Base-by-base conservation (phyloP, 2,329 filamentous ascomycete species). In the Diplodia intermedia region DNA sequence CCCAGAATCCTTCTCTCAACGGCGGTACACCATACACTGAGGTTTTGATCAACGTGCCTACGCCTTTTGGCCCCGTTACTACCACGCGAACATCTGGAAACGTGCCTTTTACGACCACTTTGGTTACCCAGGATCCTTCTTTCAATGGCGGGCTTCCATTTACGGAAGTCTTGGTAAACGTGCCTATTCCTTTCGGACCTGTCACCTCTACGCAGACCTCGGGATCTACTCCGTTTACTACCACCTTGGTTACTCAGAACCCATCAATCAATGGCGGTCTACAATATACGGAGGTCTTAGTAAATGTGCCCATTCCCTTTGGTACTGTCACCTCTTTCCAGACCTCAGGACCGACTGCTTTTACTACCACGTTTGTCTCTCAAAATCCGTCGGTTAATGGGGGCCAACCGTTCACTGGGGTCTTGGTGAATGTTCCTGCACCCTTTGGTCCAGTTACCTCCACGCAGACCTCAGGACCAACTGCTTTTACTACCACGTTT, bases 21-120 rank as follows among this genome's bases (percentile, higher is more conserved):
- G 29, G 20, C 26, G 52, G 52, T 2, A 26, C 18, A 9, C 52
- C 52, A 6, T 33, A 15, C 12, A 31, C 23, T 5, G 52, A 33
- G 52, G 52, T 54, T 54, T 11, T 54, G 52, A 15, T 54, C 15
- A 55, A 55, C 14, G 54, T 57, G 2, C 54, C 54, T 26, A 38
- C 54, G 7, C 54, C 54, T 6, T 23, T 23, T 36, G 33, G 33
- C 7, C 33, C 33, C 9, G 8, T 26, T 2, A 55, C 53, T 12
- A 36, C 29, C 3, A 55, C 53, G 8, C 53, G 4, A 11, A 55
- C 53, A 9, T 31, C 53, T 1, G 53, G 53, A 18, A 15, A 18
- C 18, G 15, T 31, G 7, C 26, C 53, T 18, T 55, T 55, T 31
- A 61, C 57, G 2, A 40, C 55, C 8, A 43, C 20, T 43, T 14